Conservation (phyloP, 352 stramenopile species). For the Phytophthora ohioensis region DNA sequence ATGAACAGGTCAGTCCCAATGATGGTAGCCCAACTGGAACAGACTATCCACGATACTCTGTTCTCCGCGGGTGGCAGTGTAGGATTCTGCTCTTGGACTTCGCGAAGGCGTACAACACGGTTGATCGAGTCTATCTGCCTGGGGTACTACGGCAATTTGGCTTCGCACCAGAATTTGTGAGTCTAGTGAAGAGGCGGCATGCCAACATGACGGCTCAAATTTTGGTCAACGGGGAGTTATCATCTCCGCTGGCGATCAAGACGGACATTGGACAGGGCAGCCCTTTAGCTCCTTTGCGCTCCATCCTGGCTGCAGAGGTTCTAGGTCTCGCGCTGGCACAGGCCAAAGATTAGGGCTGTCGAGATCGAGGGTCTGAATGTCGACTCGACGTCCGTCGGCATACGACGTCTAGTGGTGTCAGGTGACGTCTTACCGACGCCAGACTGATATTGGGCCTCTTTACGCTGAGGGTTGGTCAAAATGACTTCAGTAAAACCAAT, state of each 20-base stretch:
- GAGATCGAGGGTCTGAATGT: not conserved
- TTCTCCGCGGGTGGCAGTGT: not conserved
- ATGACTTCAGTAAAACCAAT: too few relatives aligned
- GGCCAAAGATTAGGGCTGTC: too few relatives aligned
- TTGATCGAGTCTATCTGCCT: not conserved
- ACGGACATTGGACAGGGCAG: slow-evolving; percentile 2
- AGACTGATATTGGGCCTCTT: too few relatives aligned
- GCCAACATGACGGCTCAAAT: not conserved
- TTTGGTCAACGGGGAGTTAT: slow-evolving; percentile 1
- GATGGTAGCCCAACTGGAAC: not conserved
- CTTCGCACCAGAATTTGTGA: not conserved
- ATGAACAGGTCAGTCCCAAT: not conserved
- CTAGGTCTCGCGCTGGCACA: not conserved
- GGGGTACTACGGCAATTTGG: slow-evolving; percentile 11
- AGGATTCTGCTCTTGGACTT: slow-evolving; percentile 3
- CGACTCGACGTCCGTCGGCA: too few relatives aligned
- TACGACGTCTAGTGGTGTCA: too few relatives aligned
- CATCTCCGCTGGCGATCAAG: not conserved
- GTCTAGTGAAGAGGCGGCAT: not conserved
- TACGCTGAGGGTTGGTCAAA: too few relatives aligned
- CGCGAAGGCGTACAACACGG: not conserved
- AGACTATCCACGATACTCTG: not conserved
- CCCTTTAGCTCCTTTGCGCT: not conserved
- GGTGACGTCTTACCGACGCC: too few relatives aligned
- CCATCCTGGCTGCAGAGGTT: slow-evolving; percentile 6